phyloP scores from a whole-genome alignment of 305 asterid species.

The Solanum aculeatissimum region DNA sequence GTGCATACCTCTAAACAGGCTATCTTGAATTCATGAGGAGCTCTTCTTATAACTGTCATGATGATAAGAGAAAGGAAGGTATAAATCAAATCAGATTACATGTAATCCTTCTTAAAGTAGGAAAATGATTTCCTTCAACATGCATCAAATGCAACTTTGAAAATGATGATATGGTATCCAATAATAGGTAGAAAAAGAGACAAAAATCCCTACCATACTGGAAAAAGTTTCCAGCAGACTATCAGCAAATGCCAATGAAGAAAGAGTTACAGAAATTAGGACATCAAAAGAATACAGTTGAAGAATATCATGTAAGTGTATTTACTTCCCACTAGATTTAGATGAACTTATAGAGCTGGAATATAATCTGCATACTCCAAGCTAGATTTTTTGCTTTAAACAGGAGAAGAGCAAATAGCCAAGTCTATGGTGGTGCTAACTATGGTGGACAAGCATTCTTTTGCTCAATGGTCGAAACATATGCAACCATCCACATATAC shows the following conservation, averaged over 20 bases:
- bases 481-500: neutral
- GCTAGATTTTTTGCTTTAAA: neutral
- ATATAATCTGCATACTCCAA: neutral
- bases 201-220: neutral
- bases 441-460: neutral
- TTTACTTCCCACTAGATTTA: neutral
- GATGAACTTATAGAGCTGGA: neutral
- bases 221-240: neutral
- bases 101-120: neutral
- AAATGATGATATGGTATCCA: neutral
- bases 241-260: neutral
- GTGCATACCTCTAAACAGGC: constrained; percentile 89
- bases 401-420: neutral
- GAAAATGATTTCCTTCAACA: neutral
- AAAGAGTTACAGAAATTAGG: neutral
- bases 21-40: constrained; percentile 98
- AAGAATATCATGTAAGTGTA: neutral
- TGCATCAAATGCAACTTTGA: neutral
- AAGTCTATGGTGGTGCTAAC: neutral
- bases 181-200: neutral
- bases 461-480: neutral
- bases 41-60: constrained; percentile 87
- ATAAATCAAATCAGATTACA: neutral
- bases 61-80: neutral
- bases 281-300: neutral